Conservation (phyloP, 371 early-diverging fungal genomes). For the Mortierella sp. region DNA sequence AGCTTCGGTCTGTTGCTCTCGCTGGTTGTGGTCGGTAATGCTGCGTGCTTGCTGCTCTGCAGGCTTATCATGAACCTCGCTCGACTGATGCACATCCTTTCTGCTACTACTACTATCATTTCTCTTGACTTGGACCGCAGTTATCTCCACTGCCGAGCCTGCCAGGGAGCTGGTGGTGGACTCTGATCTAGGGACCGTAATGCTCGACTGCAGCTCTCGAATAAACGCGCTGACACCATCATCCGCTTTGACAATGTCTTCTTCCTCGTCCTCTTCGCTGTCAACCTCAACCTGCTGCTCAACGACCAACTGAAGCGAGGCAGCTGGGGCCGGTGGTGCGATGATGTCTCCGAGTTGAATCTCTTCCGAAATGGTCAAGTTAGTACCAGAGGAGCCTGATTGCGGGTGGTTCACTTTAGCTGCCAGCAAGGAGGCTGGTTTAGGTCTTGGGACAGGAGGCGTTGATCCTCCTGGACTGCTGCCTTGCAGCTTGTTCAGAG, state of each 20-base stretch:
- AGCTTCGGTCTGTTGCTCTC: background rate
- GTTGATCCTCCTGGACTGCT: background rate
- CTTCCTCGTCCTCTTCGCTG: conserved; percentile 14
- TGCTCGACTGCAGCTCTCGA: conserved; percentile 42
- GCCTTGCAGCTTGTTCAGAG: background rate
- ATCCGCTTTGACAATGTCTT: conserved; percentile 2
- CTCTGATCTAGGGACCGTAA: conserved; percentile 20
- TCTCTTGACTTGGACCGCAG: conserved; percentile 2
- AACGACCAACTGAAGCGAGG: background rate
- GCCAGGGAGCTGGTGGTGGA: conserved; percentile 7
- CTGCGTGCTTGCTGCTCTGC: too few relatives aligned
- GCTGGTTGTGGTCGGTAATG: too few relatives aligned
- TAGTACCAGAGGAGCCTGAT: conserved; percentile 13
- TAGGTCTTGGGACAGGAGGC: conserved; percentile 36
- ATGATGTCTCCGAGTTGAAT: conserved; percentile 1
- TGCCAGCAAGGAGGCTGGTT: conserved; percentile 26
- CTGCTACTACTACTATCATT: conserved; percentile 33
- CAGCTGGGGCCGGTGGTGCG: background rate
- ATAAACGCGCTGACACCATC: conserved; percentile 31
- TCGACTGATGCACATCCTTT: background rate
- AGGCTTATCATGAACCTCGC: too few relatives aligned
- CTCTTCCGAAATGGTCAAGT: conserved; percentile 22
- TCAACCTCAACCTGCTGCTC: conserved; percentile 8
- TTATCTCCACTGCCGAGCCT: background rate
- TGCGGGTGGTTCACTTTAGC: conserved; percentile 28